Evolutionary conservation across 140 eudicot genomes (phyloP).

Genomic region (Senecio squalidus): DNA sequence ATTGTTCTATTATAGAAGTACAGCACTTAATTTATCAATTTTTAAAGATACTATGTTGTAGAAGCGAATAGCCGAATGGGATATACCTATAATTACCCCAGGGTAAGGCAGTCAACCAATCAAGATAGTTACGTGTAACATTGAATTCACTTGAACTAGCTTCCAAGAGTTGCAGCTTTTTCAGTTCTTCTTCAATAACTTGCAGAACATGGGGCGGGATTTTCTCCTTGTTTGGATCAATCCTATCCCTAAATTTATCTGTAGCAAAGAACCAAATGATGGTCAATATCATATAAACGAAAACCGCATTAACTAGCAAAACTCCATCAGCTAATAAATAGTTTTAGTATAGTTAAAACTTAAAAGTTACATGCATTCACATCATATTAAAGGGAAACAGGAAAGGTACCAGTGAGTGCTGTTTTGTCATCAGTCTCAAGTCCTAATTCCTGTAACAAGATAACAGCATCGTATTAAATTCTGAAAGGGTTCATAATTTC

Average conservation of each 20-base stretch:
- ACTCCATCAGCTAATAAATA: not conserved
- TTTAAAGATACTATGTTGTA: not conserved
- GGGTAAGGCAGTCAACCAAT: conserved; percentile 98
- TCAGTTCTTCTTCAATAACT: conserved; percentile 97
- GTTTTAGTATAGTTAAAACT: not conserved
- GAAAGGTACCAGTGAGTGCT: conserved; percentile 77
- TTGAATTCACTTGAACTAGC: conserved; percentile 99
- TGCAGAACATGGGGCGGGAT: conserved; percentile 90
- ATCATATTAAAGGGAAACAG: not conserved
- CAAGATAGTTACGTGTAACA: conserved; percentile 96
- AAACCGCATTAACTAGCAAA: not conserved
- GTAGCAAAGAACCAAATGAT: conserved; percentile 22
- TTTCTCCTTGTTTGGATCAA: conserved; percentile 92
- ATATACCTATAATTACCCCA: conserved; percentile 94
- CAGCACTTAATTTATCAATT: not conserved
- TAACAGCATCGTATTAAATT: conserved; percentile 8
- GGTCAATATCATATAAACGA: conserved; percentile 3
- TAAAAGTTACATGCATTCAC: conserved; percentile 1
- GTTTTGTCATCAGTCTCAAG: conserved; percentile 96
- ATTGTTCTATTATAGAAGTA: not conserved
- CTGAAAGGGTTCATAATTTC: not conserved
- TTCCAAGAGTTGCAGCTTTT: conserved; percentile 83
- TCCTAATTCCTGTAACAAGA: conserved; percentile 76
- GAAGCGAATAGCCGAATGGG: too few relatives aligned
- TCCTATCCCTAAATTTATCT: conserved; percentile 92